Evolutionary conservation across 2,329 filamentous ascomycete species (phyloP).

Genomic region (Aureobasidium melanogenum): DNA sequence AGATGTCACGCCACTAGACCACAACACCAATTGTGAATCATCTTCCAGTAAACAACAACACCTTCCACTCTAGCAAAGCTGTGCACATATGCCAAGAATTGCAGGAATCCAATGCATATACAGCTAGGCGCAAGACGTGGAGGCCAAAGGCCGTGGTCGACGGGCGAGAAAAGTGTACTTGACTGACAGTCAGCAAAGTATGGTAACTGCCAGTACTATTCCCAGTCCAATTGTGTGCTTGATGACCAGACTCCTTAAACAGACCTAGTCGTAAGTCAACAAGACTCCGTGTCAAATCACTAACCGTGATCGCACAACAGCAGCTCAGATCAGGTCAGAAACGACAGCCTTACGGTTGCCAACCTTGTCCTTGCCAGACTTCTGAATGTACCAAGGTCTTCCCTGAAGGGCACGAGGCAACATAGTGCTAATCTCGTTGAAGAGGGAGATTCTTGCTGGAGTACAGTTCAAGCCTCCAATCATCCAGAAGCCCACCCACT

Average conservation of each 20-base stretch:
- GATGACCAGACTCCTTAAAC: not conserved
- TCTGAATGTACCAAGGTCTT: conserved; percentile 75
- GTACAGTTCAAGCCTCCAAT: conserved; percentile 55
- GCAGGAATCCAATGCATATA: too few species aligned
- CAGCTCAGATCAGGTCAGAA: conserved; percentile 44
- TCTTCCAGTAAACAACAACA: too few species aligned
- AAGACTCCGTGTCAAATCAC: not conserved
- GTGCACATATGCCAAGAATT: too few species aligned
- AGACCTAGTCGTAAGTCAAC: not conserved
- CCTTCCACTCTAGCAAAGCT: too few species aligned
- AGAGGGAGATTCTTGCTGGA: conserved; percentile 70
- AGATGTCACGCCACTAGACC: conserved; percentile 7
- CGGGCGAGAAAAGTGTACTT: too few species aligned
- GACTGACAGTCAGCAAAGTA: not conserved
- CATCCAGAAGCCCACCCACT: conserved; percentile 87
- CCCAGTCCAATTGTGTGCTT: not conserved
- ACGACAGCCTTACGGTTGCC: conserved; percentile 65
- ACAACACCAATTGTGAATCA: conserved; percentile 3
- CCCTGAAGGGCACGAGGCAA: conserved; percentile 75
- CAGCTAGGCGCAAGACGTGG: too few species aligned
- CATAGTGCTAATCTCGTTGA: conserved; percentile 90
- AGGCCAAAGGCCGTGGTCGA: too few species aligned
- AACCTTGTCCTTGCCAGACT: conserved; percentile 78
- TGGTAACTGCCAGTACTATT: not conserved
- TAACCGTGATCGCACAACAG: not conserved